A percentile compares a stretch with the other conserved stretches of the same genome.
phyloP scores from a whole-genome alignment of 2,329 filamentous ascomycete species.

The Dryadomyces quercus-mongolicae region DNA sequence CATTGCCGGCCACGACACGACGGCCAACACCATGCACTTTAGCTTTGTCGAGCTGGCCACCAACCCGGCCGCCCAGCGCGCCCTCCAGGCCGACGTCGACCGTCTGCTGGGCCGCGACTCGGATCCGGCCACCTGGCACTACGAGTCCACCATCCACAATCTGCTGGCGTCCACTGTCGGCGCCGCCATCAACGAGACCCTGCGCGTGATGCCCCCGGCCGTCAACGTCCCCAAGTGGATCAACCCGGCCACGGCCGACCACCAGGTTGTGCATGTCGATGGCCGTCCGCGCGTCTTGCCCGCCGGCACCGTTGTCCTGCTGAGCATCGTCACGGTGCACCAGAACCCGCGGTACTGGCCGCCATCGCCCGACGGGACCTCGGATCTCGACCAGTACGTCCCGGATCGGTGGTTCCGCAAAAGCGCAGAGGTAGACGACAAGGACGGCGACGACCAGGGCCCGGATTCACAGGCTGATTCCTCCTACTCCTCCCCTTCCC shows the following conservation, averaged over 20 bases:
- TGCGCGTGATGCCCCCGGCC: conserved; percentile 62
- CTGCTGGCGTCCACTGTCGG: conserved; percentile 60
- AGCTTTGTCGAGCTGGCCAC: conserved; percentile 55
- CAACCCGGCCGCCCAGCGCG: conserved; percentile 49
- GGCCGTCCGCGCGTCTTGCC: conserved; percentile 46
- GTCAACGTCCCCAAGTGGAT: conserved; percentile 60
- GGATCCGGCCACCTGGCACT: conserved; percentile 54
- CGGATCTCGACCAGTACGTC: conserved; percentile 55
- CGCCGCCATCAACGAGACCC: conserved; percentile 65
- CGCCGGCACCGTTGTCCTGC: conserved; percentile 37
- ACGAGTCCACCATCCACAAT: conserved; percentile 52
- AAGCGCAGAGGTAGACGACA: conserved; percentile 7
- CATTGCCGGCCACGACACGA: conserved; percentile 71
- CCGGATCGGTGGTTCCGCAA: conserved; percentile 59
- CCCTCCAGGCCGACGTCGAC: conserved; percentile 58
- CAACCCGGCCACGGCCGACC: conserved; percentile 17
- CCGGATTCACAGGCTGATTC: too few species aligned
- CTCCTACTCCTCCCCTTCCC: conserved; percentile 9
- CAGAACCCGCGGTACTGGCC: conserved; percentile 67
- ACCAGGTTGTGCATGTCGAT: conserved; percentile 47
- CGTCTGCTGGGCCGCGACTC: conserved; percentile 41
- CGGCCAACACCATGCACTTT: conserved; percentile 64
- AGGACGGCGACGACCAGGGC: too few species aligned
- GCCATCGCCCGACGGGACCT: conserved; percentile 25
- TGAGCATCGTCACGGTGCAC: conserved; percentile 46